A percentile compares a stretch with the other conserved stretches of the same genome.
Conservation (phyloP, 208 protist species). For the Phytomonas francai region DNA sequence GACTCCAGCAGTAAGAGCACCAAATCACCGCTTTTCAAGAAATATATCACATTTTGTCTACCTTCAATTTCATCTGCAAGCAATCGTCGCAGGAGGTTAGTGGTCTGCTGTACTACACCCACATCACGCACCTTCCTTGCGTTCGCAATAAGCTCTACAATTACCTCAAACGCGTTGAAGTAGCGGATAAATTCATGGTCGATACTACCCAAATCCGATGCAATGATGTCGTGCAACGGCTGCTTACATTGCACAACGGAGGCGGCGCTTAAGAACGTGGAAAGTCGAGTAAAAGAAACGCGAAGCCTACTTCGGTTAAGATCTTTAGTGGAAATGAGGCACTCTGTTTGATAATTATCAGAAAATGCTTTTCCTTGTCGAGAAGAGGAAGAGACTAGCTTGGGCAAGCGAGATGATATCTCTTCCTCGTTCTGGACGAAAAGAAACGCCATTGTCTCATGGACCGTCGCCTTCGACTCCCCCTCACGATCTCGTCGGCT, state of each 20-base stretch:
- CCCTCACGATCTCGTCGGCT: constrained; percentile 24
- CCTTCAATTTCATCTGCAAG: constrained; percentile 50
- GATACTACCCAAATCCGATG: constrained; percentile 26
- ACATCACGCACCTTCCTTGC: constrained; percentile 50
- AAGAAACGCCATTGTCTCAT: constrained; percentile 44
- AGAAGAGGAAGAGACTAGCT: constrained; percentile 24
- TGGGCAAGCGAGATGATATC: constrained; percentile 36
- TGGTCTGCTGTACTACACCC: constrained; percentile 26
- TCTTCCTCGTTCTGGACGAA: constrained; percentile 52
- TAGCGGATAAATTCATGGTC: constrained; percentile 81
- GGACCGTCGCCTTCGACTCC: constrained; percentile 13
- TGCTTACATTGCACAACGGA: constrained; percentile 36
- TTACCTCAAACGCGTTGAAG: constrained; percentile 59
- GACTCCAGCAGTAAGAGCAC: constrained; percentile 33
- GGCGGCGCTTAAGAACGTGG: constrained; percentile 12
- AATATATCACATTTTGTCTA: constrained; percentile 40
- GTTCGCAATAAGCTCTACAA: constrained; percentile 46
- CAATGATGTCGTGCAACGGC: constrained; percentile 49
- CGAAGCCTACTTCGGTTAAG: constrained; percentile 68
- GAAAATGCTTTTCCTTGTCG: constrained; percentile 55
- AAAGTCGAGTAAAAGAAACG: constrained; percentile 42
- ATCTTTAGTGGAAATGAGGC: constrained; percentile 40
- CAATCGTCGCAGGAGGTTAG: constrained; percentile 32
- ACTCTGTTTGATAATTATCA: constrained; percentile 80
- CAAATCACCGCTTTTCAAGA: constrained; percentile 51